phyloP scores from a whole-genome alignment of 2,329 filamentous ascomycete species.

The Hortaea werneckii region DNA sequence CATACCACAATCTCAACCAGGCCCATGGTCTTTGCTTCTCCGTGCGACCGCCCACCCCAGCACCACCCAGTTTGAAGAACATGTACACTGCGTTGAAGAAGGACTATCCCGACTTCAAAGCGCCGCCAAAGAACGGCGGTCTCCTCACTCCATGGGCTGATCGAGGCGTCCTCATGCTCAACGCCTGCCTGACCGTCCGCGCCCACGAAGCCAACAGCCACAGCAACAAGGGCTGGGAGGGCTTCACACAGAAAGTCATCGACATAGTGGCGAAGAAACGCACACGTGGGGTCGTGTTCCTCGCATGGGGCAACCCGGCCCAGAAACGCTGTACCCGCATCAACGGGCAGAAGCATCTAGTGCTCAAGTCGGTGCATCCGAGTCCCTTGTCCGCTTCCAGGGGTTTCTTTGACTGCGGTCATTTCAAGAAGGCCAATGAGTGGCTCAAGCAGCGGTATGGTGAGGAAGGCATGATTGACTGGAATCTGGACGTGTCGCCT shows the following conservation, averaged over 20 bases:
- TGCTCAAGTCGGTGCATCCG: conserved; percentile 81
- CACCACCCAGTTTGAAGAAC: conserved; percentile 83
- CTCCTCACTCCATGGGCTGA: conserved; percentile 90
- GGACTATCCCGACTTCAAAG: conserved; percentile 70
- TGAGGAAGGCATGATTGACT: conserved; percentile 70
- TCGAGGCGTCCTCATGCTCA: conserved; percentile 82
- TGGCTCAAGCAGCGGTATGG: conserved; percentile 78
- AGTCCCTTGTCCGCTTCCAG: conserved; percentile 77
- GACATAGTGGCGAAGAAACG: conserved; percentile 72
- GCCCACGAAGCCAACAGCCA: conserved; percentile 83
- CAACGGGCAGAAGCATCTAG: conserved; percentile 63
- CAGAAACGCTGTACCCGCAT: conserved; percentile 67
- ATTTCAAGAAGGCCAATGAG: conserved; percentile 73
- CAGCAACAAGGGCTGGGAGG: conserved; percentile 80
- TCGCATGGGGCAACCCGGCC: conserved; percentile 87
- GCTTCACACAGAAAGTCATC: conserved; percentile 83
- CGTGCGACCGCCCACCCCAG: conserved; percentile 75
- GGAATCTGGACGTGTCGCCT: conserved; percentile 48
- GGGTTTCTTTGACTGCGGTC: conserved; percentile 63
- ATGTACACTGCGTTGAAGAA: conserved; percentile 84
- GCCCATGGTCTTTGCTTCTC: conserved; percentile 95
- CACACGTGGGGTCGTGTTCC: conserved; percentile 75
- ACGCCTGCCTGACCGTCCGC: conserved; percentile 88
- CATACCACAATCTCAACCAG: conserved; percentile 92
- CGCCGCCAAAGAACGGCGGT: conserved; percentile 68